Evolutionary conservation across 495 filamentous ascomycete genomes (phyloP), one percentile per base, ranked within the genome.

Genomic region (Haplographium delicatum): DNA sequence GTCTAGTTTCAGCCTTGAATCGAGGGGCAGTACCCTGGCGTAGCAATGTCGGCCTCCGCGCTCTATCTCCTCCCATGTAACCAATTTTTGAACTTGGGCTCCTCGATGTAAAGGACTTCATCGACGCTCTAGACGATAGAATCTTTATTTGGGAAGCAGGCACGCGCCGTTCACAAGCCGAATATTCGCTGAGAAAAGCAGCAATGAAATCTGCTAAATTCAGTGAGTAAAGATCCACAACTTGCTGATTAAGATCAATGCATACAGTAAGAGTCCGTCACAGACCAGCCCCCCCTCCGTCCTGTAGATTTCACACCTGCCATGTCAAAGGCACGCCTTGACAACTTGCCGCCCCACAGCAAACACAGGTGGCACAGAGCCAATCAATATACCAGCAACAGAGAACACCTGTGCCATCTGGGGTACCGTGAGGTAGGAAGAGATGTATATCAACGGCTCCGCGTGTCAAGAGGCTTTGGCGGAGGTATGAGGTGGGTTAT

Each of bases 1-100:
- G 84, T 4, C 67, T 25, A 15, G 18, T 26, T n/a, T 24, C 11
- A 72, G 44, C 67, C 5, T 40, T 3, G 16, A 42, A 25, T 46
- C 6, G 40, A n/a, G 45, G 20, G n/a, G 23, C 26, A 43, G 18
- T 16, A 2, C 13, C 19, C 10, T 25, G 43, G 6, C 9, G 8
- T 28, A 26, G n/a, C 20, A 19, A n/a, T 35, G 22, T 18, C 27
- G 37, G 5, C 26, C 19, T 43, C n/a, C n/a, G n/a, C n/a, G n/a
- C n/a, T n/a, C n/a, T n/a, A n/a, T n/a, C n/a, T n/a, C n/a, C n/a
- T n/a, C n/a, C n/a, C n/a, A n/a, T n/a, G n/a, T n/a, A n/a, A n/a
- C n/a, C n/a, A n/a, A n/a, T n/a, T n/a, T n/a, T n/a, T n/a, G n/a
- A n/a, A n/a, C n/a, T n/a, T n/a, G n/a, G n/a, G n/a, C n/a, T n/a